phyloP scores from a whole-genome alignment of 768 basidiomycete species.

The Vararia minispora region DNA sequence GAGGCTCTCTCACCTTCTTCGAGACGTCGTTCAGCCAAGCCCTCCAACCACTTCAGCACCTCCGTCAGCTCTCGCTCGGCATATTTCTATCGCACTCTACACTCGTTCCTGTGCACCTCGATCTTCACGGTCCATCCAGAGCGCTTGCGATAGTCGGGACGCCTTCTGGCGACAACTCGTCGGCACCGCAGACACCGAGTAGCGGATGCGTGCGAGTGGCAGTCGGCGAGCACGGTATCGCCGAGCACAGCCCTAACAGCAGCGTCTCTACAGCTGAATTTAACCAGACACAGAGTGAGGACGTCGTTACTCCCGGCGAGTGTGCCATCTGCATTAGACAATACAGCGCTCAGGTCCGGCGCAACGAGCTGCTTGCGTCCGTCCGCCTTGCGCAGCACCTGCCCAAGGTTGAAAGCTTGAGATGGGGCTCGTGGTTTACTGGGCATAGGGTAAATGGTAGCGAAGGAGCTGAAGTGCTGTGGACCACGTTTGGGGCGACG shows the following conservation, averaged over 20 bases:
- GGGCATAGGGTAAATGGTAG: slow-evolving; percentile 9
- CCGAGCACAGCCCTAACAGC: not conserved
- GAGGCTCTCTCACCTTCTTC: not conserved
- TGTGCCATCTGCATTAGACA: slow-evolving; percentile 11
- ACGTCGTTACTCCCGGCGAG: slow-evolving; percentile 10
- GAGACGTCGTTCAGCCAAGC: slow-evolving; percentile 33
- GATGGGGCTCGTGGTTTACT: slow-evolving; percentile 15
- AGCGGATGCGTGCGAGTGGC: not conserved
- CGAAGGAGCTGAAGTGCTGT: slow-evolving; percentile 13
- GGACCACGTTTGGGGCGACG: slow-evolving; percentile 1
- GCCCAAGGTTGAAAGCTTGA: slow-evolving; percentile 7
- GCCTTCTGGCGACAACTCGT: slow-evolving; percentile 6
- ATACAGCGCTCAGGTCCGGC: slow-evolving; percentile 7
- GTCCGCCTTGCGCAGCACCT: slow-evolving; percentile 14
- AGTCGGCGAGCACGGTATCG: not conserved
- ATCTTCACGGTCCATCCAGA: slow-evolving; percentile 20
- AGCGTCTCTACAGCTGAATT: too few relatives aligned
- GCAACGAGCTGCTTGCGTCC: slow-evolving; percentile 10
- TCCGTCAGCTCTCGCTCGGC: slow-evolving; percentile 46
- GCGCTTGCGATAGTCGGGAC: slow-evolving; percentile 2
- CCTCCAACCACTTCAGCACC: slow-evolving; percentile 33
- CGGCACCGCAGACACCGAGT: slow-evolving; percentile 9
- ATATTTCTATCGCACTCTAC: slow-evolving; percentile 48
- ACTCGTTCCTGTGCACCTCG: slow-evolving; percentile 36
- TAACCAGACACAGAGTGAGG: too few relatives aligned